phyloP scores from a whole-genome alignment of 306 rosid species.

The Corylus avellana region DNA sequence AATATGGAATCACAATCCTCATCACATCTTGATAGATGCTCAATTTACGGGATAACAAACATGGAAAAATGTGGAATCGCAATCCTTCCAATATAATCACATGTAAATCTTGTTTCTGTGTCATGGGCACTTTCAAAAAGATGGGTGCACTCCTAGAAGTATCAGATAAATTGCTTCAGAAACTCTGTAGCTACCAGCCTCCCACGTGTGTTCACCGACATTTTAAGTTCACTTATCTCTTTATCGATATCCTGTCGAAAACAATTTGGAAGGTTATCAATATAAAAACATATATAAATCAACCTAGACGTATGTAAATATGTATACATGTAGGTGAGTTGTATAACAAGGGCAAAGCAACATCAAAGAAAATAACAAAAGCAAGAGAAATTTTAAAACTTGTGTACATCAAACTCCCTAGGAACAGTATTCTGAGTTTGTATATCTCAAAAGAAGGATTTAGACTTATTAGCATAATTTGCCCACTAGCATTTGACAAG shows the following conservation, averaged over 20 bases:
- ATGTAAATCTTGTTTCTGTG: neutral
- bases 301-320: neutral
- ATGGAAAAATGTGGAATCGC: neutral
- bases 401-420: neutral
- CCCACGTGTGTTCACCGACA: slow-evolving; percentile 95
- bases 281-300: neutral
- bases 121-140: neutral
- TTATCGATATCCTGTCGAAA: slow-evolving; percentile 83
- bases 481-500: neutral
- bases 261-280: slow-evolving; percentile 7
- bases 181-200: slow-evolving; percentile 98
- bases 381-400: neutral
- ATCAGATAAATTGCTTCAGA: slow-evolving; percentile 85
- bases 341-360: neutral
- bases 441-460: neutral
- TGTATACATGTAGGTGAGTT: neutral
- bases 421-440: neutral
- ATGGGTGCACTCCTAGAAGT: slow-evolving; percentile 3
- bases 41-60: neutral
- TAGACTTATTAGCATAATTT: neutral
- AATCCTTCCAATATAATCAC: neutral
- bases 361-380: neutral
- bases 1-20: neutral
- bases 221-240: slow-evolving; percentile 91
- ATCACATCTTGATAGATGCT: neutral